Percentiles rank a stretch among this genome's conserved stretches.
These are phyloP conservation scores for Bryum argenteum DNA, from an alignment of 225 moss, liverwort and hornwort species.

Conservation along the genomic window DNA sequence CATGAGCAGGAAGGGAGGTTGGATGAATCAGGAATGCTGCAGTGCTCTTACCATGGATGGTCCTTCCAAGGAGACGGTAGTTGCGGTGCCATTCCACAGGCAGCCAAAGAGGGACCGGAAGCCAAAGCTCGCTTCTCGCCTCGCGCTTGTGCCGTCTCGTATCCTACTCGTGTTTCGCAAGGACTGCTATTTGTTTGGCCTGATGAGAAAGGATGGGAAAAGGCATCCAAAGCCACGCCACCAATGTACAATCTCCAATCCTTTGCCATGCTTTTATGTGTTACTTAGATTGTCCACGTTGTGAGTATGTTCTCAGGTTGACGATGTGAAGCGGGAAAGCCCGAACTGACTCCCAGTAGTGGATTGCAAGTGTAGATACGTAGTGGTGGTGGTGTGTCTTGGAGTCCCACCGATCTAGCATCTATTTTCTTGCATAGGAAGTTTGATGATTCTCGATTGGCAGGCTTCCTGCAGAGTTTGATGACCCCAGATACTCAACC, in stretches of 20 bases:
- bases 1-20: slow-evolving; percentile 83
- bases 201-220: slow-evolving; percentile 91
- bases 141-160: slow-evolving; percentile 75
- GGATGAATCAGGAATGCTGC: slow-evolving; percentile 88
- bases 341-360: not conserved
- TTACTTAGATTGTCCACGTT: not conserved
- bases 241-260: slow-evolving; percentile 52
- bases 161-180: slow-evolving; percentile 86
- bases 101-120: slow-evolving; percentile 75
- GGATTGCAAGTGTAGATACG: slow-evolving; percentile 7
- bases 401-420: slow-evolving; percentile 3
- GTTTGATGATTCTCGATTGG: slow-evolving; percentile 26
- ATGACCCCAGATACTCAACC: slow-evolving; percentile 74
- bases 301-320: not conserved
- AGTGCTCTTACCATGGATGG: slow-evolving; percentile 99
- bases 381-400: not conserved
- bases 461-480: slow-evolving; percentile 86
- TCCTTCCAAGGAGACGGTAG: slow-evolving; percentile 89
- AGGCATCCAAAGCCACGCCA: slow-evolving; percentile 61
- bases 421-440: slow-evolving; percentile 14
- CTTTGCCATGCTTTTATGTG: not conserved
- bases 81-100: slow-evolving; percentile 91
- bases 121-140: slow-evolving; percentile 81
- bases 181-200: slow-evolving; percentile 95
- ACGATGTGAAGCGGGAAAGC: not conserved